Evolutionary conservation across 805 yeast genomes (phyloP).

Genomic region (Ascoidea rubescens): DNA sequence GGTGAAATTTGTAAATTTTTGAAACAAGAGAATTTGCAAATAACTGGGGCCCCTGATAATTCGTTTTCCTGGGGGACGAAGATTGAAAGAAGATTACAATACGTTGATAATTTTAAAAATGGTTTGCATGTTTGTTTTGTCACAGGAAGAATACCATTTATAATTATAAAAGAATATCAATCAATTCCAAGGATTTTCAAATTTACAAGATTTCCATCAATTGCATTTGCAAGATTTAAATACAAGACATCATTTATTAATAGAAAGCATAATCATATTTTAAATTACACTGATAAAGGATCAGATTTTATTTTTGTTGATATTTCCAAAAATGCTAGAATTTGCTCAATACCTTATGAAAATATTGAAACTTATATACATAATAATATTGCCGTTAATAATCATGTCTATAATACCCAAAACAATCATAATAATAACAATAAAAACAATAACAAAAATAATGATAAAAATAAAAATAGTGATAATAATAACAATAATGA

Average conservation of each 20-base stretch:
- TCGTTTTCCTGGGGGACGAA: slow-evolving; percentile 56
- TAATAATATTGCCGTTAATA: neutral
- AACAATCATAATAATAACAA: no score
- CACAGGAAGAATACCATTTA: slow-evolving; percentile 61
- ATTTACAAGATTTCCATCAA: slow-evolving; percentile 49
- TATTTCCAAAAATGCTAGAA: slow-evolving; percentile 52
- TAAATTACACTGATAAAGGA: slow-evolving; percentile 16
- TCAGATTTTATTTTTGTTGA: slow-evolving; percentile 52
- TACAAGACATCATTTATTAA: slow-evolving; percentile 9
- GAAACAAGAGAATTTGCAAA: slow-evolving; percentile 25
- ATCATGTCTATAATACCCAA: no score
- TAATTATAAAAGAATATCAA: slow-evolving; percentile 49
- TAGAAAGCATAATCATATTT: slow-evolving; percentile 14
- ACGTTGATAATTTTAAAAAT: slow-evolving; percentile 36
- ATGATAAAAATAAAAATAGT: no score
- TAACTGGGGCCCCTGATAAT: slow-evolving; percentile 73
- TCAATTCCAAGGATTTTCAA: slow-evolving; percentile 53
- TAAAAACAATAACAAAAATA: no score
- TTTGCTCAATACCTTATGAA: slow-evolving; percentile 22
- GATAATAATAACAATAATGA: no score
- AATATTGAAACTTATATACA: slow-evolving; percentile 1
- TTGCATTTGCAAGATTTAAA: slow-evolving; percentile 50
- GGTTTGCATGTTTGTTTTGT: slow-evolving; percentile 51
- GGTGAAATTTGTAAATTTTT: slow-evolving; percentile 27
- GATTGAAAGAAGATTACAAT: slow-evolving; percentile 53